phyloP scores from a whole-genome alignment of 2,329 filamentous ascomycete genomes.

The Apiospora arundinis region DNA sequence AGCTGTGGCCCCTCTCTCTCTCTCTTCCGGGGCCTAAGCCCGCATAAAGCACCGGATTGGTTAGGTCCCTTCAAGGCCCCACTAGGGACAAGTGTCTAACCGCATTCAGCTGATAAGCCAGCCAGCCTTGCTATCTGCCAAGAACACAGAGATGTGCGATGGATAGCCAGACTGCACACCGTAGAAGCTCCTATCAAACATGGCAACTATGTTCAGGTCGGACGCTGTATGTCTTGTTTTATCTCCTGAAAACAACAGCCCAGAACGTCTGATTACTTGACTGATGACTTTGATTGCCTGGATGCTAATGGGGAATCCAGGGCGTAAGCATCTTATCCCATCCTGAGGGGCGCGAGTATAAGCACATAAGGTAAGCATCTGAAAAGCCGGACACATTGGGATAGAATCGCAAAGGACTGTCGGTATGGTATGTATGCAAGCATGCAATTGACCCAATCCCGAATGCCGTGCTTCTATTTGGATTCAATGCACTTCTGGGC shows the following conservation, averaged over 20 bases:
- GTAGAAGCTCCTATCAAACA: neutral
- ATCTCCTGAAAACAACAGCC: neutral
- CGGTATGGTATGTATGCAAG: too few species aligned
- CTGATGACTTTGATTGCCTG: neutral
- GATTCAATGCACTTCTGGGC: neutral
- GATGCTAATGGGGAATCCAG: neutral
- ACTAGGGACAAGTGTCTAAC: neutral
- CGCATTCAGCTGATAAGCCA: slow-evolving; percentile 9
- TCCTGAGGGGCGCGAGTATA: too few species aligned
- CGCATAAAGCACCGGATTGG: neutral
- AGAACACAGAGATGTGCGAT: neutral
- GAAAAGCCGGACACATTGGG: neutral
- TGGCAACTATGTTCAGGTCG: neutral
- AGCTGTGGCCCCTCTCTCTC: slow-evolving; percentile 12
- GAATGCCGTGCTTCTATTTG: neutral
- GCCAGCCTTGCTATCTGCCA: slow-evolving; percentile 3
- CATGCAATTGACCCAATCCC: too few species aligned
- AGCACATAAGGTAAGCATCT: neutral
- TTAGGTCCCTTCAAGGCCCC: neutral
- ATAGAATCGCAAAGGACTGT: neutral
- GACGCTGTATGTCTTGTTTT: neutral
- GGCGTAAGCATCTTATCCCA: too few species aligned
- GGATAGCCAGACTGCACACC: neutral
- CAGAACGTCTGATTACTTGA: neutral
- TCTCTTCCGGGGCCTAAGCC: neutral